phyloP scores from a whole-genome alignment of 108 stramenopile genomes.

The Nitzschia putrida region DNA sequence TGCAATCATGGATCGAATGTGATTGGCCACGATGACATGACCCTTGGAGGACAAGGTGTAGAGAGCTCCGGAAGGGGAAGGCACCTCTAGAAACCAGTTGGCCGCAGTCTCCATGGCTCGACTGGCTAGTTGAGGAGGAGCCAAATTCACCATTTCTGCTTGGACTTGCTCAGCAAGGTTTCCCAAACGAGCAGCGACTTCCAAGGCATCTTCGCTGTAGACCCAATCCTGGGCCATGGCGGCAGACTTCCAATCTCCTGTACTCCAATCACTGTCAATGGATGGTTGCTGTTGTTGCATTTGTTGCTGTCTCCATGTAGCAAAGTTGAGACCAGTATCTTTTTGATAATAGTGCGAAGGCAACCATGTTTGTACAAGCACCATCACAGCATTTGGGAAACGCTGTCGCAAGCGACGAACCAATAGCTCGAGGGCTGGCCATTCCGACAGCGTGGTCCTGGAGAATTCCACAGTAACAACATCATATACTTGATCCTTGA shows the following conservation, averaged over 20 bases:
- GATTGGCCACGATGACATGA: slow-evolving; percentile 19
- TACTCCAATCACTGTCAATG: slow-evolving; percentile 6
- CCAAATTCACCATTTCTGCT: slow-evolving; percentile 4
- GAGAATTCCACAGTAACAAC: slow-evolving; percentile 44
- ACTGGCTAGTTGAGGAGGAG: background rate
- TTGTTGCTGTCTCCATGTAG: slow-evolving; percentile 22
- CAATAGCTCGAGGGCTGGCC: slow-evolving; percentile 14
- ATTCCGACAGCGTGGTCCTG: slow-evolving; percentile 1
- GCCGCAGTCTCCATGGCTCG: slow-evolving; percentile 8
- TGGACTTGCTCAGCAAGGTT: slow-evolving; percentile 13
- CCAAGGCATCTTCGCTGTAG: background rate
- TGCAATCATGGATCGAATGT: slow-evolving; percentile 16
- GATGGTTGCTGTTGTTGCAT: background rate
- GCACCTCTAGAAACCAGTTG: slow-evolving; percentile 16
- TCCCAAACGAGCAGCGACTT: background rate
- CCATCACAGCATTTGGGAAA: slow-evolving; percentile 38
- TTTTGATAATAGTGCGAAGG: slow-evolving; percentile 26
- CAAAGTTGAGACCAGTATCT: slow-evolving; percentile 15
- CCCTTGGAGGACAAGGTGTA: slow-evolving; percentile 32
- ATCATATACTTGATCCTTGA: slow-evolving; percentile 36
- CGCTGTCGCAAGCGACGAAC: slow-evolving; percentile 38
- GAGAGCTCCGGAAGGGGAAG: background rate
- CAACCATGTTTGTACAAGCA: slow-evolving; percentile 40
- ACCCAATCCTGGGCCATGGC: background rate
- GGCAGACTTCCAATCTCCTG: slow-evolving; percentile 1